Evolutionary conservation across 495 filamentous ascomycete species (phyloP).

Genomic region (Annulohypoxylon stygium): DNA sequence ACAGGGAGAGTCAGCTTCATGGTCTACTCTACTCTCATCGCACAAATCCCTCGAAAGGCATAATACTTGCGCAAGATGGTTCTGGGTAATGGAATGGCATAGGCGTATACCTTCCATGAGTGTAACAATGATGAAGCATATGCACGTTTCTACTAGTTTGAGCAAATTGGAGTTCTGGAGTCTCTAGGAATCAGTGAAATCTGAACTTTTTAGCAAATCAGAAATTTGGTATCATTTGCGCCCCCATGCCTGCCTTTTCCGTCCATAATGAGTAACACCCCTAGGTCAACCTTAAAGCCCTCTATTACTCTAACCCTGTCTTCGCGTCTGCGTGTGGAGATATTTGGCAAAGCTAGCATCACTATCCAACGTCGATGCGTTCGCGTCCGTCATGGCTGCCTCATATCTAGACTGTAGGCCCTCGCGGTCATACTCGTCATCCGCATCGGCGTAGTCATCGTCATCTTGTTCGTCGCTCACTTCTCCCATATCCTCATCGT

Average conservation of each 20-base stretch:
- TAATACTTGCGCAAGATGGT: background rate
- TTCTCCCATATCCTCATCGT: constrained; percentile 64
- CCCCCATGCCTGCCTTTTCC: background rate
- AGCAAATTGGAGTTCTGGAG: constrained; percentile 27
- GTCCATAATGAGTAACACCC: background rate
- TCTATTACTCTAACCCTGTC: constrained; percentile 19
- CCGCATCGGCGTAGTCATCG: constrained; percentile 62
- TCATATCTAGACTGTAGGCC: constrained; percentile 73
- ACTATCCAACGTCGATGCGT: constrained; percentile 60
- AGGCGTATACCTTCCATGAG: background rate
- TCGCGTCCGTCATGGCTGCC: constrained; percentile 64
- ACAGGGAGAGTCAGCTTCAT: background rate
- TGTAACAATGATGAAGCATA: background rate
- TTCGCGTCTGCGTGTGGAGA: constrained; percentile 58
- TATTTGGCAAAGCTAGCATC: constrained; percentile 73
- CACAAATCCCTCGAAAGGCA: background rate
- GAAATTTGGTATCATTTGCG: constrained; percentile 60
- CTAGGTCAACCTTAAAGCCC: background rate
- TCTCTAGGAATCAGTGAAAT: constrained; percentile 24
- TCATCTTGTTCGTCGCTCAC: constrained; percentile 60
- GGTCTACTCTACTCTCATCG: background rate
- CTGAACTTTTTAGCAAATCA: constrained; percentile 35
- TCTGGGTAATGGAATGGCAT: background rate
- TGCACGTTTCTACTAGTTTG: background rate
- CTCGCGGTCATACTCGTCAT: constrained; percentile 66